These are phyloP conservation scores for Camellia japonica DNA, from an alignment of 148 eudicot species.

Conservation along the genomic window DNA sequence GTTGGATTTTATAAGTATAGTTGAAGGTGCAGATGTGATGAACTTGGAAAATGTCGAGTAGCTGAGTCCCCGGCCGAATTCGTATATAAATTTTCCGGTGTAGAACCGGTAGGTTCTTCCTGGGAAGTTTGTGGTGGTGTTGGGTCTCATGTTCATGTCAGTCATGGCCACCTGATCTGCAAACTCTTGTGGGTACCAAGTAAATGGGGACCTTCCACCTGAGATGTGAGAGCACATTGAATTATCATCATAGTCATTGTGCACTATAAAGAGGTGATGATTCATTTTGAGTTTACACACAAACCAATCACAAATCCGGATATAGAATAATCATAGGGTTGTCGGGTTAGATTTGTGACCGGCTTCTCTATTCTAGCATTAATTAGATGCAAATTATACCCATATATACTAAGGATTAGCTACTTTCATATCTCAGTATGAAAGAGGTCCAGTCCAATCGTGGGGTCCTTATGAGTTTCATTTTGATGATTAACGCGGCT, in stretches of 20 bases:
- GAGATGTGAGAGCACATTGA: neutral
- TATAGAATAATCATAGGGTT: too few species aligned
- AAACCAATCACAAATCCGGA: too few species aligned
- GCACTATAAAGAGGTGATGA: neutral
- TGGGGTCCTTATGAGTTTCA: too few species aligned
- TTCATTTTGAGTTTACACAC: too few species aligned
- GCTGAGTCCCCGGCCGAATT: slow-evolving; percentile 45
- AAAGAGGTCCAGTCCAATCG: too few species aligned
- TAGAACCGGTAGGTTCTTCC: slow-evolving; percentile 50
- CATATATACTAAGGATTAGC: too few species aligned
- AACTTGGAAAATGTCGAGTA: slow-evolving; percentile 28
- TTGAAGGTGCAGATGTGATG: slow-evolving; percentile 22
- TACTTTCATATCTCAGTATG: too few species aligned
- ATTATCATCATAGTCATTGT: neutral
- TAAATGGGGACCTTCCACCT: slow-evolving; percentile 49
- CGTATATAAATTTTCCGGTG: slow-evolving; percentile 24
- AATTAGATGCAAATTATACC: too few species aligned
- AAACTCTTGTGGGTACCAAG: slow-evolving; percentile 39
- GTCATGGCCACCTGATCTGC: slow-evolving; percentile 30
- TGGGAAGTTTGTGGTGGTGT: slow-evolving; percentile 26
- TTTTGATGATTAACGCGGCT: too few species aligned
- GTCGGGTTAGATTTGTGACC: too few species aligned
- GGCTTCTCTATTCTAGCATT: too few species aligned
- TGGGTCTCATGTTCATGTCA: slow-evolving; percentile 44
- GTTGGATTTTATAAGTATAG: neutral